These are phyloP conservation scores for Clarireedia sp. DNA, from an alignment of 2,329 filamentous ascomycete genomes.

Conservation along the genomic window DNA sequence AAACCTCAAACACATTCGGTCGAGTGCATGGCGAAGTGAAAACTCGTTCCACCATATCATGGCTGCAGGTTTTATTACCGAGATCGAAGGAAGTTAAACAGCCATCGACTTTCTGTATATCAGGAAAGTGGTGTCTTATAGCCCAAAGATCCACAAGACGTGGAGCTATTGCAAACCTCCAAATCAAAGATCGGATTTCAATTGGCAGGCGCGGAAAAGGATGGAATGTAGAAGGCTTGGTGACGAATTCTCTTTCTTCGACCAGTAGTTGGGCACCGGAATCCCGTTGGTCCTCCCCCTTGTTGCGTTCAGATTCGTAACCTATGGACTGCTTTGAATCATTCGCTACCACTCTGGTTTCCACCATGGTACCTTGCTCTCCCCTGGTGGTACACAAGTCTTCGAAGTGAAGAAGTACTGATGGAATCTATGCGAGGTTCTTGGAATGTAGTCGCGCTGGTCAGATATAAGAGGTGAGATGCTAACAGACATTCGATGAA, in stretches of 20 bases:
- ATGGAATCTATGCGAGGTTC: too few relatives aligned
- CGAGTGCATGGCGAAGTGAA: background rate
- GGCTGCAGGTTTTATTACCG: background rate
- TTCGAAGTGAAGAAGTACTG: too few relatives aligned
- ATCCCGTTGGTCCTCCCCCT: background rate
- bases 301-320: too few relatives aligned
- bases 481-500: too few relatives aligned
- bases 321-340: too few relatives aligned
- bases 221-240: background rate
- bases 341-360: too few relatives aligned
- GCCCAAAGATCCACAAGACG: background rate
- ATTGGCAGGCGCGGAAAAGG: background rate
- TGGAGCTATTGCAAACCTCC: background rate
- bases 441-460: too few relatives aligned
- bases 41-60: background rate
- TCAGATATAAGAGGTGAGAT: too few relatives aligned
- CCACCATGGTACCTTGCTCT: too few relatives aligned
- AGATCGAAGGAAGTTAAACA: too few relatives aligned
- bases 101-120: background rate
- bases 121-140: background rate
- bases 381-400: too few relatives aligned
- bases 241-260: background rate
- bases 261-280: background rate
- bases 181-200: background rate
- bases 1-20: background rate